Evolutionary conservation across 257 asterid species (phyloP), one percentile per base, ranked within the genome.

Genomic region (Nicotiana tabacum): DNA sequence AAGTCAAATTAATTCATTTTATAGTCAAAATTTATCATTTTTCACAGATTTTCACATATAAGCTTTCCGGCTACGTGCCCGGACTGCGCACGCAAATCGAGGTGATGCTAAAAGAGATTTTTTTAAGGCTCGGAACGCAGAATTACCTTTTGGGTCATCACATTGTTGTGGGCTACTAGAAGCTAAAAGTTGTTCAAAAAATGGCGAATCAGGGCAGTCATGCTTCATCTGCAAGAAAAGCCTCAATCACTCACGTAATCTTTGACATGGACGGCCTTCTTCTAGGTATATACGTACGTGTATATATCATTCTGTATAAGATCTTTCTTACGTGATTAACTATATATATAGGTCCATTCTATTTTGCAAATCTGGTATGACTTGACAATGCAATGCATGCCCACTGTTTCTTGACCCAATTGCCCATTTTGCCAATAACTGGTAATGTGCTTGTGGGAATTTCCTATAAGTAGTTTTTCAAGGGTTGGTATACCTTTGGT

Each of bases 191-290:
- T 35, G 32, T 72, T 72, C 6, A 27, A 72, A 33, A 46, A 86
- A 94, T 92, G 94, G 94, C 92, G 86, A 82, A 78, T 83, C 68
- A 82, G 65, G 77, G 84, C 57, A 82, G 46, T 37, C 56, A 53
- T 60, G 46, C 72, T 74, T 81, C 77, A 48, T 83, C 84, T 5
- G 8, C 89, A 66, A 70, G 81, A 30, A 92, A 87, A 88, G 88
- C 89, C 37, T 65, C 93, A 33, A 90, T 94, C 82, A 94, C 95
- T 87, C 98, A 93, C 85, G 94, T 96, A 32, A 90, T 94, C 84
- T 96, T 96, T 88, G 99, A 96, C 87, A 96, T 94, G 98, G 99
- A 96, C 70, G 98, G 98, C 39, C 98, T 96, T 81, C 89, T 94
- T 80, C 91, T 96, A 17, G 99, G 99, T 96, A 90, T 74, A 30